phyloP scores from a whole-genome alignment of 192 early-diverging fungal species.

The Backusella morwellensis region DNA sequence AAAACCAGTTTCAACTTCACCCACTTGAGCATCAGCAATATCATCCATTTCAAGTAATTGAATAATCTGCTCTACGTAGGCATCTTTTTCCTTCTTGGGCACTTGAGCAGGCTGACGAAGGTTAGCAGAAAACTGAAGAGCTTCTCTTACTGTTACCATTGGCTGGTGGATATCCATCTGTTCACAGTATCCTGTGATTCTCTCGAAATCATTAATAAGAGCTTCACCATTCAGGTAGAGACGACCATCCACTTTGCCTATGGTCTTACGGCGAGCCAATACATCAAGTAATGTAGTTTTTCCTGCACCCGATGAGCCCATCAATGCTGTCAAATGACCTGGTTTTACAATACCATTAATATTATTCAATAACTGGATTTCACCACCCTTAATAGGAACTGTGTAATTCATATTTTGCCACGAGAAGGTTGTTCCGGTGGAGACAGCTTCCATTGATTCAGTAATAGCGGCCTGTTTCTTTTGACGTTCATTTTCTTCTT shows the following conservation, averaged over 20 bases:
- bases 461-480: conserved; percentile 27
- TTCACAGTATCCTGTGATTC: conserved; percentile 79
- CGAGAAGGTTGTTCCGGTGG: conserved; percentile 49
- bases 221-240: conserved; percentile 64
- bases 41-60: conserved; percentile 69
- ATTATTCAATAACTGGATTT: conserved; percentile 61
- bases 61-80: conserved; percentile 77
- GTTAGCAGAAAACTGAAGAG: conserved; percentile 70
- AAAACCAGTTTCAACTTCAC: conserved; percentile 61
- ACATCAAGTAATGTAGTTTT: conserved; percentile 79
- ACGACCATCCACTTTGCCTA: conserved; percentile 55
- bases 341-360: conserved; percentile 71
- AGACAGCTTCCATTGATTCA: conserved; percentile 34
- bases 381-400: conserved; percentile 63
- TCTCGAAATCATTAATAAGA: conserved; percentile 63
- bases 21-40: conserved; percentile 72
- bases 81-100: conserved; percentile 59
- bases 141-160: conserved; percentile 74
- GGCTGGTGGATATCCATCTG: conserved; percentile 82
- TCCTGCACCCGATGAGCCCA: conserved; percentile 75
- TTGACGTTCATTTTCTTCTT: conserved; percentile 28
- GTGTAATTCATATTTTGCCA: conserved; percentile 71
- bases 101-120: conserved; percentile 69
- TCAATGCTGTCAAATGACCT: conserved; percentile 74
- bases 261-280: conserved; percentile 74